A percentile compares a stretch with the other conserved stretches of the same genome.
These are phyloP conservation scores for Schizothecium vesticola DNA, from an alignment of 495 filamentous ascomycete species.

Conservation along the genomic window DNA sequence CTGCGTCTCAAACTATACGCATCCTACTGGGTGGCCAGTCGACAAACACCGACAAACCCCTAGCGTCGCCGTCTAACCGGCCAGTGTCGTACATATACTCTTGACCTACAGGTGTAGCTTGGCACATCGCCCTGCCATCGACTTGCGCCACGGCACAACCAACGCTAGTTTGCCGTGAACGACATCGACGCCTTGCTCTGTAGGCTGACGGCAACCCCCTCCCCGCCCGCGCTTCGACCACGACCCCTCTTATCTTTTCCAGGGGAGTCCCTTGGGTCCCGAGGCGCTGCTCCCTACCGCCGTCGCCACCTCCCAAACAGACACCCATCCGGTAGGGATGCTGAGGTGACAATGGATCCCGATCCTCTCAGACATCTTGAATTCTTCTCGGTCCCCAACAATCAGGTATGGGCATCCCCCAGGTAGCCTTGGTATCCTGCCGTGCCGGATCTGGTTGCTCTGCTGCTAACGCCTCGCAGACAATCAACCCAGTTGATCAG, in stretches of 20 bases:
- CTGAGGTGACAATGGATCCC: conserved; percentile 27
- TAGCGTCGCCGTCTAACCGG: no score
- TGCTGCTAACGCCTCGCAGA: conserved; percentile 26
- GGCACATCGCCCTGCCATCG: no score
- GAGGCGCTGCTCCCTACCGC: not conserved
- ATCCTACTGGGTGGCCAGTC: not conserved
- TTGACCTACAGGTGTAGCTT: no score
- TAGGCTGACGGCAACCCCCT: not conserved
- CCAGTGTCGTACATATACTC: no score
- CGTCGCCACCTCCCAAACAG: not conserved
- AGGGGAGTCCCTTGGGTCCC: not conserved
- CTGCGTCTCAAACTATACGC: not conserved
- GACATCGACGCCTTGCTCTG: no score
- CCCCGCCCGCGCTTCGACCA: not conserved
- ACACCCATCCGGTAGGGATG: conserved; percentile 16
- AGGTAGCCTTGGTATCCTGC: not conserved
- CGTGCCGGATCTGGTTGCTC: not conserved
- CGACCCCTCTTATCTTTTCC: not conserved
- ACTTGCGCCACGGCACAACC: no score
- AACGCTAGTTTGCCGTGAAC: no score
- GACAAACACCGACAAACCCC: no score
- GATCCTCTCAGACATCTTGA: conserved; percentile 29
- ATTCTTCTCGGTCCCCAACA: conserved; percentile 33
- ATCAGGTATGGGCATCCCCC: conserved; percentile 22
- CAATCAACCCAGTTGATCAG: conserved; percentile 28